Evolutionary conservation across 768 basidiomycete genomes (phyloP).

Genomic region (Russula compacta): DNA sequence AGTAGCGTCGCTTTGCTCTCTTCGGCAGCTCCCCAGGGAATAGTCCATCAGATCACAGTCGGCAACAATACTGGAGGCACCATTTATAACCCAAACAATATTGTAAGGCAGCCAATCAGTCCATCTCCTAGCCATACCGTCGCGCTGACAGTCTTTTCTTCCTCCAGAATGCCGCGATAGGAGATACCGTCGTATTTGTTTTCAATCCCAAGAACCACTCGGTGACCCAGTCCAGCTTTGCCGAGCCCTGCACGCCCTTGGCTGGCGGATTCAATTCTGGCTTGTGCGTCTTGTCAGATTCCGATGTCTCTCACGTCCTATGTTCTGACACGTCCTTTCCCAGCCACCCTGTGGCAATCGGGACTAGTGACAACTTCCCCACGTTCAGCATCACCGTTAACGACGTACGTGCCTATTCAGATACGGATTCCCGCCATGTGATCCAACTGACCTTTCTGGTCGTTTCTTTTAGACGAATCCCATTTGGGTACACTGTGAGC

Average conservation of each 20-base stretch:
- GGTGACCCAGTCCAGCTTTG: conserved; percentile 21
- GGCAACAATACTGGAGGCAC: neutral
- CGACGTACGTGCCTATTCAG: conserved; percentile 12
- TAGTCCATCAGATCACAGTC: conserved; percentile 1
- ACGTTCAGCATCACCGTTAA: conserved; percentile 23
- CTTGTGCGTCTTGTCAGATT: conserved; percentile 21
- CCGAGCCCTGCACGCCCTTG: neutral
- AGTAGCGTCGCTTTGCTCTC: too few relatives aligned
- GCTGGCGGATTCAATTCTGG: conserved; percentile 24
- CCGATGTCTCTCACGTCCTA: too few relatives aligned
- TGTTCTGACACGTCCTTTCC: neutral
- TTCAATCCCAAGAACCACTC: conserved; percentile 27
- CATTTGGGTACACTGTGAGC: conserved; percentile 24
- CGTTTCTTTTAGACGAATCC: conserved; percentile 12
- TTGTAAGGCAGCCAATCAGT: neutral
- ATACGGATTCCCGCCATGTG: neutral
- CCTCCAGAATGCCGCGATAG: conserved; percentile 16
- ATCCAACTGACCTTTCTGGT: neutral
- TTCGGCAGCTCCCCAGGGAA: too few relatives aligned
- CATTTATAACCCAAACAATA: neutral
- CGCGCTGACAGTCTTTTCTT: neutral
- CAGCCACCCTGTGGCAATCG: conserved; percentile 22
- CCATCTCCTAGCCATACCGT: neutral
- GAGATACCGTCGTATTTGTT: conserved; percentile 23
- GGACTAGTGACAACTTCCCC: conserved; percentile 5